A percentile compares a stretch with the other conserved stretches of the same genome.
phyloP scores from a whole-genome alignment of 805 yeast genomes.

The Kluyveromyces dobzhanskii region DNA sequence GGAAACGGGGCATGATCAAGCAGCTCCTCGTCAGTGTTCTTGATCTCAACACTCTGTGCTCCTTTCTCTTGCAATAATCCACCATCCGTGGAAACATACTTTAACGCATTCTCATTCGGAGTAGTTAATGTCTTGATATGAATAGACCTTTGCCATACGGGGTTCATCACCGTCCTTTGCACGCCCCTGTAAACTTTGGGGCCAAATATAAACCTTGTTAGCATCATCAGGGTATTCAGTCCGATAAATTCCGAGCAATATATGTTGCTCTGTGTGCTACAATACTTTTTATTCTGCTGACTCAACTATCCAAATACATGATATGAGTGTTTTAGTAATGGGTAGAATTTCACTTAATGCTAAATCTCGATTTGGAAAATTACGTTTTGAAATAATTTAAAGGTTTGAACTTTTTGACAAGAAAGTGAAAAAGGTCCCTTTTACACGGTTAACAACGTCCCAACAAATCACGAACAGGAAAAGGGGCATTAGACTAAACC shows the following conservation, averaged over 20 bases:
- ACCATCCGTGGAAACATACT: constrained; percentile 41
- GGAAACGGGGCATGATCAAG: constrained; percentile 53
- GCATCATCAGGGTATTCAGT: not conserved
- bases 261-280: too few relatives aligned
- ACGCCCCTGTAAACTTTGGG: not conserved
- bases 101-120: constrained; percentile 70
- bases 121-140: constrained; percentile 45
- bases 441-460: too few relatives aligned
- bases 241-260: not conserved
- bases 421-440: too few relatives aligned
- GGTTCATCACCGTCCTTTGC: not conserved
- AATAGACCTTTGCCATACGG: constrained; percentile 6
- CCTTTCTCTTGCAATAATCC: constrained; percentile 27
- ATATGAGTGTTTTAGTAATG: not conserved
- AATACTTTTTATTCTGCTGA: too few relatives aligned
- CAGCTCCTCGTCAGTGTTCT: constrained; percentile 26
- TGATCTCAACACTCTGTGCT: constrained; percentile 26
- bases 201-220: not conserved
- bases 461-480: too few relatives aligned
- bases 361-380: too few relatives aligned
- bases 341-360: not conserved
- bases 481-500: too few relatives aligned
- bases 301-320: too few relatives aligned
- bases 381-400: too few relatives aligned
- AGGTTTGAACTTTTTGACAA: too few relatives aligned